These are phyloP conservation scores for Sporisorium exsertum DNA, from an alignment of 1,284 basidiomycete genomes.

Conservation along the genomic window DNA sequence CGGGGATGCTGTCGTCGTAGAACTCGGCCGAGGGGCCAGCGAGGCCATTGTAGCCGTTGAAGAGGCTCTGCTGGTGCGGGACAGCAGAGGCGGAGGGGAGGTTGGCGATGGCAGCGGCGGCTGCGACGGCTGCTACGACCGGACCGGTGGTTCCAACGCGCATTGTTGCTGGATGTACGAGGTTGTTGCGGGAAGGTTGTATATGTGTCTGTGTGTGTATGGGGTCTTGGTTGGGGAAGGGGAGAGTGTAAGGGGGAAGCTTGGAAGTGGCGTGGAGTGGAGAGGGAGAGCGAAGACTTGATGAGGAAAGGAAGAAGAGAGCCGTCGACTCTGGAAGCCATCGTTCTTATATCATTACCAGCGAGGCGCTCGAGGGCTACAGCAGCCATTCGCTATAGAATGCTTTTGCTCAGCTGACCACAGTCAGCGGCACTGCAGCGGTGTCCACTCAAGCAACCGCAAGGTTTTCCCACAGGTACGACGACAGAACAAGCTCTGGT, in stretches of 20 bases:
- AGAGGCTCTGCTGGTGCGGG: slow-evolving; percentile 42
- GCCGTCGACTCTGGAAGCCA: no score
- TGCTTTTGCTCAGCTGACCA: neutral
- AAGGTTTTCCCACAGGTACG: no score
- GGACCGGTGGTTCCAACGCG: slow-evolving; percentile 22
- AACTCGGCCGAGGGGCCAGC: slow-evolving; percentile 23
- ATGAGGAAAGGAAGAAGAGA: slow-evolving; percentile 19
- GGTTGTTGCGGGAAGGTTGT: neutral
- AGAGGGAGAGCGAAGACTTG: slow-evolving; percentile 26
- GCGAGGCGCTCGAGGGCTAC: neutral
- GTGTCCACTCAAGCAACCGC: no score
- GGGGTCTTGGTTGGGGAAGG: neutral
- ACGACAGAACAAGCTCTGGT: no score
- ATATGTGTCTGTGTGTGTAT: neutral
- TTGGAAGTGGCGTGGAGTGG: slow-evolving; percentile 19
- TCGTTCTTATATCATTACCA: neutral
- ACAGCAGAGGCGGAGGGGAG: slow-evolving; percentile 20
- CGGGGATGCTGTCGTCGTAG: slow-evolving; percentile 51
- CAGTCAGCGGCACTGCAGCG: neutral
- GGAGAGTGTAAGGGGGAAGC: neutral
- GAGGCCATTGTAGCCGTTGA: slow-evolving; percentile 46
- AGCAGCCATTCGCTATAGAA: neutral
- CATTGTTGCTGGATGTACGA: slow-evolving; percentile 12
- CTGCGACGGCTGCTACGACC: slow-evolving; percentile 20
- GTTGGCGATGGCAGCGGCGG: slow-evolving; percentile 27